Evolutionary conservation across 306 rosid genomes (phyloP).

Genomic region (Sicyos baderoa): DNA sequence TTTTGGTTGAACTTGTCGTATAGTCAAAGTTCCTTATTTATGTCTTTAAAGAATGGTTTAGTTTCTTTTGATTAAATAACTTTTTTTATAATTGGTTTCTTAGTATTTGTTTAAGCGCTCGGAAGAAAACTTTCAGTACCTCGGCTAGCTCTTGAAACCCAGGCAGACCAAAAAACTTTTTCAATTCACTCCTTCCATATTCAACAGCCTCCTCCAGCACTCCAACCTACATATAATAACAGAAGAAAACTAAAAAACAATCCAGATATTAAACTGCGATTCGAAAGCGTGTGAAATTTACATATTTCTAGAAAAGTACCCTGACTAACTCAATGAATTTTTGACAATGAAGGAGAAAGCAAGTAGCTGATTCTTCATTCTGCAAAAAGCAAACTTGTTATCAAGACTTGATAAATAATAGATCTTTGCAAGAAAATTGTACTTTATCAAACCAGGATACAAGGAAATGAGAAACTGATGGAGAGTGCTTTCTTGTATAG

Average conservation of each 20-base stretch:
- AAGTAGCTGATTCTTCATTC: slow-evolving; percentile 83
- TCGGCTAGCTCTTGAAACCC: slow-evolving; percentile 65
- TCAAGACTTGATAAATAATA: slow-evolving; percentile 17
- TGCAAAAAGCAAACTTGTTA: slow-evolving; percentile 38
- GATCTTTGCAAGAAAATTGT: background rate
- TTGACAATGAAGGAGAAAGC: slow-evolving; percentile 94
- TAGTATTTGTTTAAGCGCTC: background rate
- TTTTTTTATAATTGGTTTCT: no score
- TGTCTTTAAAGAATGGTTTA: no score
- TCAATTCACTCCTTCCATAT: slow-evolving; percentile 74
- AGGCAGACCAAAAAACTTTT: slow-evolving; percentile 52
- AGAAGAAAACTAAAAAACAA: slow-evolving; percentile 20
- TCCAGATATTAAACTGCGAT: background rate
- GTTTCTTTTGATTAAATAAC: no score
- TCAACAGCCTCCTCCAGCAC: slow-evolving; percentile 81
- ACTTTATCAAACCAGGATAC: background rate
- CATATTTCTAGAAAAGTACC: slow-evolving; percentile 39
- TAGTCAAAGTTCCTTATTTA: no score
- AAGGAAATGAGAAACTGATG: background rate
- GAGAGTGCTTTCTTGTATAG: background rate
- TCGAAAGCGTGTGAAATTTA: background rate
- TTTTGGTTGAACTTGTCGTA: no score
- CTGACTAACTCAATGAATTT: slow-evolving; percentile 89
- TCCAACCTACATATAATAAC: slow-evolving; percentile 50
- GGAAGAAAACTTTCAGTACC: slow-evolving; percentile 35